Evolutionary conservation across 768 basidiomycete genomes (phyloP).

Genomic region (Xerocomellus chrysenteron): DNA sequence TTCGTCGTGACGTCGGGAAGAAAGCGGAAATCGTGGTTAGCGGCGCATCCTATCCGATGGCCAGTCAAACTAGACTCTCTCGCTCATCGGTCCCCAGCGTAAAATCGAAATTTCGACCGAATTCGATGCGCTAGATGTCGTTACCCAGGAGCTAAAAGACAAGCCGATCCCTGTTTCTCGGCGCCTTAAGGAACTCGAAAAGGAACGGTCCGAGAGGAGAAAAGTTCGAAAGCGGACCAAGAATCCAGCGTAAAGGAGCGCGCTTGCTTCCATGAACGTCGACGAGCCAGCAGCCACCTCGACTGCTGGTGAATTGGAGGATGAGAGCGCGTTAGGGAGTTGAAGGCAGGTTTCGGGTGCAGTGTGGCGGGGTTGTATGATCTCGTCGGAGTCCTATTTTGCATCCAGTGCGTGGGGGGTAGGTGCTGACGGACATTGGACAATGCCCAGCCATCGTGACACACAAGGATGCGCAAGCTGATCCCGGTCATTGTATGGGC

Average conservation of each 20-base stretch:
- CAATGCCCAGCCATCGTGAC: slow-evolving; percentile 79
- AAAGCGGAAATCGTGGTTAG: slow-evolving; percentile 96
- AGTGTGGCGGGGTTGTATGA: slow-evolving; percentile 87
- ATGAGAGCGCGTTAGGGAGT: slow-evolving; percentile 68
- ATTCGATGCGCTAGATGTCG: slow-evolving; percentile 81
- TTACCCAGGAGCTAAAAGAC: slow-evolving; percentile 72
- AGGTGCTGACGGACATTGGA: background rate
- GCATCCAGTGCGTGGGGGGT: background rate
- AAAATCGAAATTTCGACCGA: slow-evolving; percentile 91
- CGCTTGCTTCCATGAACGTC: slow-evolving; percentile 40
- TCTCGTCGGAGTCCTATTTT: slow-evolving; percentile 61
- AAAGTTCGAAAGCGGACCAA: slow-evolving; percentile 81
- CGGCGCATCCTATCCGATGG: background rate
- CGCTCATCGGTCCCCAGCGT: slow-evolving; percentile 43
- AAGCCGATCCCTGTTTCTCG: slow-evolving; percentile 71
- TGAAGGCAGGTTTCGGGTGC: slow-evolving; percentile 60
- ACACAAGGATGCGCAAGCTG: slow-evolving; percentile 95
- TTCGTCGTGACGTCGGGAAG: slow-evolving; percentile 83
- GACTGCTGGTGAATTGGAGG: slow-evolving; percentile 44
- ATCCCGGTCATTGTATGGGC: slow-evolving; percentile 94
- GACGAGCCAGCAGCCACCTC: slow-evolving; percentile 41
- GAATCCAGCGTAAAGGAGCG: slow-evolving; percentile 15
- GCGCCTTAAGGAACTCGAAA: slow-evolving; percentile 75
- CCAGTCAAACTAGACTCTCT: background rate
- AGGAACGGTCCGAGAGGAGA: slow-evolving; percentile 78